Conservation (phyloP, 306 rosid species). For the Dryas alaskensis region DNA sequence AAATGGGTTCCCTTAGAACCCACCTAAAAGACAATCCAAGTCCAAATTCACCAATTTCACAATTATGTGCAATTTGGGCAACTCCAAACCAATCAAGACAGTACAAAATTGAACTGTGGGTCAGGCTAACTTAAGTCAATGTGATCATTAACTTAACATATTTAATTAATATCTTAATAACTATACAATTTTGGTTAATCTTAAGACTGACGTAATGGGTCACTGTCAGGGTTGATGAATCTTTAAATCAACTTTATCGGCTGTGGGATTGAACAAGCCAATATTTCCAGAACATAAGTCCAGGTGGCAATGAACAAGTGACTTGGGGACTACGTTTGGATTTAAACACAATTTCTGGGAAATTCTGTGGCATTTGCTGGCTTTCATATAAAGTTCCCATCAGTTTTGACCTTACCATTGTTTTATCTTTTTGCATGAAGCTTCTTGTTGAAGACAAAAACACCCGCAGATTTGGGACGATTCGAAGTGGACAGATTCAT, state of each 20-base stretch:
- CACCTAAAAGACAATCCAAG: neutral
- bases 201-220: neutral
- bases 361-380: neutral
- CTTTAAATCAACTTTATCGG: neutral
- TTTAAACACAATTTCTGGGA: constrained; percentile 3
- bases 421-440: neutral
- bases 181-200: neutral
- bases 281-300: neutral
- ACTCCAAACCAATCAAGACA: neutral
- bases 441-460: neutral
- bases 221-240: neutral
- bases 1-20: neutral
- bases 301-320: neutral
- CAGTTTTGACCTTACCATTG: neutral
- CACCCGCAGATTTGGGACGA: neutral
- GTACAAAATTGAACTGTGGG: neutral
- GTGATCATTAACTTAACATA: constrained; percentile 1
- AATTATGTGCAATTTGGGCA: neutral
- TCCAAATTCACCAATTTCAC: constrained; percentile 4
- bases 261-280: neutral
- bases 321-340: neutral
- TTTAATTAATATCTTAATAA: neutral
- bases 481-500: constrained; percentile 4
- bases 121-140: neutral
- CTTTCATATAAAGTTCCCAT: neutral